Base-by-base conservation (phyloP, 805 yeast species). In the Candida krabiensis region DNA sequence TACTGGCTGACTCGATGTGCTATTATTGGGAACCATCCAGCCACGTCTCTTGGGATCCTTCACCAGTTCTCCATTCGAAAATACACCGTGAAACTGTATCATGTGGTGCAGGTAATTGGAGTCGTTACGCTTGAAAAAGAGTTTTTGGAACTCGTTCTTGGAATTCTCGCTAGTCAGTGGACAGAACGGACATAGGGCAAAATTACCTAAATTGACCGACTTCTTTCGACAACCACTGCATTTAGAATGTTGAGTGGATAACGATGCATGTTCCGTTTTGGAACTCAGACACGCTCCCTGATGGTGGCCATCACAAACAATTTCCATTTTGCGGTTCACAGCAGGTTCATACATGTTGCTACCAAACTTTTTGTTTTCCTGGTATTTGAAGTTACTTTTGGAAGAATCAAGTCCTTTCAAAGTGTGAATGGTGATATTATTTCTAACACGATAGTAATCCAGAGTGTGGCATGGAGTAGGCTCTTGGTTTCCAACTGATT, bases 81-180 rank as follows among this genome's bases (percentile, higher is more conserved):
- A 55, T 7, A 60, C 51, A 5, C 65, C 65, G 37, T 60, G 65
- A 32, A 48, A 56, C 35, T 58, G 62, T 24, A 57, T 55, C 49
- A 60, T 38, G 34, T 60, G 65, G 28, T 60, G 65, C 14, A 60
- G 36, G 30, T 58, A 60, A 28, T 51, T 54, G 17, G 63, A 58
- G 30, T 53, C 55, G 37, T 58, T 60, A 30, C 61, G 46, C 37
- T 52, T 53, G 38, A 46, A 48, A 29, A 58, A 60, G 19, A 54
- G 35, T 23, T 40, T 41, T 24, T 43, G 41, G 37, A 35, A 47
- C 15, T 46, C 44, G 26, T 47, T 35, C 12, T 32, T 31, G n/a
- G 40, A 26, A 15, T 50, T 50, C 9, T 47, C 57, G 2, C 19
- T 9, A 2, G 49, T 44, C 15, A 47, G 26, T 14, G 46, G 46